Evolutionary conservation across 768 basidiomycete genomes (phyloP), one percentile per base, ranked within the genome.

Genomic region (Psilocybe tampanensis): DNA sequence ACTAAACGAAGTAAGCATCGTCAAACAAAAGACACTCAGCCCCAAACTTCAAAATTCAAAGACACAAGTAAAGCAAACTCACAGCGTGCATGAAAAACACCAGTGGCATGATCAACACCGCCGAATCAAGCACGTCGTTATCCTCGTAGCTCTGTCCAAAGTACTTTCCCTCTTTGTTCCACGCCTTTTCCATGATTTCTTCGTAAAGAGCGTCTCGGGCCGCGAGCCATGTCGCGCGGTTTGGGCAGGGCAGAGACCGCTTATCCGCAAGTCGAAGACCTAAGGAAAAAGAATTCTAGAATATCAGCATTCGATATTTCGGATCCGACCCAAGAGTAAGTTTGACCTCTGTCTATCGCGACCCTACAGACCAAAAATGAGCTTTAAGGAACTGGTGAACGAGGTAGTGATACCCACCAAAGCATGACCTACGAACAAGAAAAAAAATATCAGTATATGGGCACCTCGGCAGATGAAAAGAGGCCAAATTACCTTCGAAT

Each of bases 101-200:
- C 34, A 95, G 79, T 1, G 95, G 94, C 90, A 94, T 94, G 64
- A 95, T 94, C 44, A 95, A 77, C 48, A 97, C 86, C 13, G 94
- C 87, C 13, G 92, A 90, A 68, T 98, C 96, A 19, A 98, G 70
- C 9, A 90, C 80, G 43, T 88, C 78, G 0, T 78, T 85, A 59
- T 93, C 90, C 64, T 98, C 96, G 71, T 95, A 99, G 66, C 89
- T 89, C 74, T 99, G 95, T 19, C 86, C 88, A 65, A 94, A 95
- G 70, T 80, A 83, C 64, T 82, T 73, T 57, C 82, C 72, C 42
- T 85, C 79, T 24, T 80, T 70, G 72, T 95, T 91, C 89, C 90
- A 97, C 0, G 92, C 91, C 66, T 89, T 90, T 23, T 81, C 70
- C 90, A 95, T 94, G 62, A 98, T 90, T 60, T 97, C 89, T 70